Evolutionary conservation across 176 grass and related monocot genomes (phyloP).

Genomic region (Avena sativa): DNA sequence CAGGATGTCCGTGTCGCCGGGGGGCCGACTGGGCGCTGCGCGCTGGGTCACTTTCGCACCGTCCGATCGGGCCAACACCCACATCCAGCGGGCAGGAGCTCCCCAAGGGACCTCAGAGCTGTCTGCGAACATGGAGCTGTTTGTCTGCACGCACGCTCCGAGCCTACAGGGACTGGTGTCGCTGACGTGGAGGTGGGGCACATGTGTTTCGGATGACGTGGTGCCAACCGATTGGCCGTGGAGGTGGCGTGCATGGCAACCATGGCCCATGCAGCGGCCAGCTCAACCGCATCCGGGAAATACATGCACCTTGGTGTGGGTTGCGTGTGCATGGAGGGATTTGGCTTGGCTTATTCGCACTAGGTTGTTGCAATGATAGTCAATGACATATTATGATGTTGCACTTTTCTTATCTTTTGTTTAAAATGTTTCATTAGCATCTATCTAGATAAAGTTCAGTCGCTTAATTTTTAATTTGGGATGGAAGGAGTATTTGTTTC

Average conservation of each 20-base stretch:
- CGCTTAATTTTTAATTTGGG: not conserved
- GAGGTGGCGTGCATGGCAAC: not conserved
- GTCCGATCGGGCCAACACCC: not conserved
- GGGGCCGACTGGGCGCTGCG: constrained; percentile 39
- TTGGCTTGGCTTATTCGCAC: not conserved
- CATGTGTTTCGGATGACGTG: constrained; percentile 21
- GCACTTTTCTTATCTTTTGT: not conserved
- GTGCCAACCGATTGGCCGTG: constrained; percentile 6
- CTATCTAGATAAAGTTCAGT: no score
- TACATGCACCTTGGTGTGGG: not conserved
- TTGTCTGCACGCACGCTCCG: not conserved
- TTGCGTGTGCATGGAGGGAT: constrained; percentile 31
- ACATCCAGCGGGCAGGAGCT: not conserved
- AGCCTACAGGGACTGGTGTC: not conserved
- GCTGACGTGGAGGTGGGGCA: not conserved
- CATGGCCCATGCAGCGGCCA: not conserved
- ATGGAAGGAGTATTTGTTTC: not conserved
- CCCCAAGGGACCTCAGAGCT: not conserved
- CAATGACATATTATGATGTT: not conserved
- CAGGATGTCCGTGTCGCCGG: constrained; percentile 48
- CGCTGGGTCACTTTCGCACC: not conserved
- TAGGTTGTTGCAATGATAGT: not conserved
- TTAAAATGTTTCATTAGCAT: not conserved
- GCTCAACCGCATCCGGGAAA: constrained; percentile 2
- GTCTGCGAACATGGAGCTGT: not conserved